These are phyloP conservation scores for Lichtheimia ramosa DNA, from an alignment of 371 early-diverging fungal species.

Conservation along the genomic window DNA sequence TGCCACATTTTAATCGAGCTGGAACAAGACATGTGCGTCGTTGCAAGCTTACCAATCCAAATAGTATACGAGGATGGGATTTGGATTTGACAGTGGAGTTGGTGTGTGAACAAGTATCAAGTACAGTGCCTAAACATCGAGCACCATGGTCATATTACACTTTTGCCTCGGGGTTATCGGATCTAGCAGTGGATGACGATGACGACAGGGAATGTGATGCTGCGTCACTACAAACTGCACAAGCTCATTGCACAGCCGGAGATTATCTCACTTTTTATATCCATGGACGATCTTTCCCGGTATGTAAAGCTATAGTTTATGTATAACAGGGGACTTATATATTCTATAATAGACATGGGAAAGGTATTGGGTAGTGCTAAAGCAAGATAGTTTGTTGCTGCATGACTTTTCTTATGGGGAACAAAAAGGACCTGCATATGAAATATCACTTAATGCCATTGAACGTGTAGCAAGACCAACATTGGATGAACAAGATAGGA, in stretches of 20 bases:
- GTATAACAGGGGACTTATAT: not conserved
- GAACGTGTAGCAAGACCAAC: conserved; percentile 16
- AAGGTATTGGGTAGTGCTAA: conserved; percentile 23
- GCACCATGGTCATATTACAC: conserved; percentile 19
- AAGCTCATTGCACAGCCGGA: conserved; percentile 19
- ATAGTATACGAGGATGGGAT: conserved; percentile 11
- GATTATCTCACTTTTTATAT: conserved; percentile 40
- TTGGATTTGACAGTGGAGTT: conserved; percentile 11
- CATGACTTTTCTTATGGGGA: conserved; percentile 21
- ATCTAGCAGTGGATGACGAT: not conserved
- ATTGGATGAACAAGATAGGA: conserved; percentile 15
- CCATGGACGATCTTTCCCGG: conserved; percentile 24
- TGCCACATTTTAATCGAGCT: not conserved
- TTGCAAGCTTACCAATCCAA: conserved; percentile 13
- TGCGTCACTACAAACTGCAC: conserved; percentile 1
- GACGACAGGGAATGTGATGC: conserved; percentile 6
- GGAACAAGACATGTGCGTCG: conserved; percentile 1
- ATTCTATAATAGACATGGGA: conserved; percentile 18
- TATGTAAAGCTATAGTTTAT: conserved; percentile 17
- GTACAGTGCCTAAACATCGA: not conserved
- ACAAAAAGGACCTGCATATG: not conserved
- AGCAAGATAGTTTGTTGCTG: conserved; percentile 14
- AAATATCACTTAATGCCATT: conserved; percentile 11
- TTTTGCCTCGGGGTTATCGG: conserved; percentile 3
- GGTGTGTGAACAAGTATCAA: not conserved